Evolutionary conservation across 1,284 basidiomycete species (phyloP).

Genomic region (Sutorius eximius): DNA sequence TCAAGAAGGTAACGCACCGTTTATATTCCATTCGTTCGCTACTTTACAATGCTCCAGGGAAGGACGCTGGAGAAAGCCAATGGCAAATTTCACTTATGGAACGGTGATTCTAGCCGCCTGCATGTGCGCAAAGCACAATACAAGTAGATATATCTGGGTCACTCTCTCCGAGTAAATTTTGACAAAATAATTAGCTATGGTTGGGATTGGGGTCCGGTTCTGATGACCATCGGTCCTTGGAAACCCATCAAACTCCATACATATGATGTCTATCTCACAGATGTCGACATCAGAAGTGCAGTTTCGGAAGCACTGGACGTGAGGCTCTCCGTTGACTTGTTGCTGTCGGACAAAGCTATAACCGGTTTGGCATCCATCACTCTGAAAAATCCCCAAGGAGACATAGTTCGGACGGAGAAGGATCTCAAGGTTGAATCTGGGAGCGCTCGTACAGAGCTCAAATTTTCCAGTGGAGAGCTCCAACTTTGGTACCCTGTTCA

Average conservation of each 20-base stretch:
- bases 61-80: constrained; percentile 63
- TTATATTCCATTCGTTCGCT: background rate
- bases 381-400: constrained; percentile 50
- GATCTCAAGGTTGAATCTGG: constrained; percentile 42
- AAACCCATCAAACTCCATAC: constrained; percentile 71
- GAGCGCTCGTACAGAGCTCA: constrained; percentile 45
- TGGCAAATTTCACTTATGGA: constrained; percentile 70
- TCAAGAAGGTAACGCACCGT: constrained; percentile 55
- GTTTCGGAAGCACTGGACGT: constrained; percentile 56
- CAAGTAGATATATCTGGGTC: constrained; percentile 49
- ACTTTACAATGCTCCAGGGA: constrained; percentile 43
- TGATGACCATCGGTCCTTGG: constrained; percentile 82
- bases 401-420: constrained; percentile 38
- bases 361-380: constrained; percentile 44
- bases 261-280: constrained; percentile 62
- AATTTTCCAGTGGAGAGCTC: constrained; percentile 53
- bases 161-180: background rate
- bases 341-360: constrained; percentile 39
- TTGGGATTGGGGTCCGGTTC: constrained; percentile 84
- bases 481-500: constrained; percentile 85
- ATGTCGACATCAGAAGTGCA: constrained; percentile 57
- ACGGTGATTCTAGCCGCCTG: constrained; percentile 83
- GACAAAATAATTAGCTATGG: constrained; percentile 56
- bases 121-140: constrained; percentile 90
- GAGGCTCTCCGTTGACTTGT: constrained; percentile 47